Conservation (phyloP, 2,329 filamentous ascomycete genomes). For the Stagonosporopsis rhizophila region DNA sequence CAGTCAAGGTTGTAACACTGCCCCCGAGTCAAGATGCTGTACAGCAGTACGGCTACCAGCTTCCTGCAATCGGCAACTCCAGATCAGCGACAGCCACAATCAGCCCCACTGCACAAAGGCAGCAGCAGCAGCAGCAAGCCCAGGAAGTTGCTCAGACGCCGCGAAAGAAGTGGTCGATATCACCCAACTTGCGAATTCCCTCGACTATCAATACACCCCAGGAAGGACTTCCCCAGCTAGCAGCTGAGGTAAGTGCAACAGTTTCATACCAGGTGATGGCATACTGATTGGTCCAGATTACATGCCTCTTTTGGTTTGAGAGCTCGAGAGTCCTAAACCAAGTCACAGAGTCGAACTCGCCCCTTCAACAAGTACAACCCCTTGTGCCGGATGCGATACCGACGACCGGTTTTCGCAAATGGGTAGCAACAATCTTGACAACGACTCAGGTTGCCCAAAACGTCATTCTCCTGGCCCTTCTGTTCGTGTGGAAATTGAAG, state of each 20-base stretch:
- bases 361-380: conserved; percentile 55
- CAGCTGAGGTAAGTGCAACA: conserved; percentile 46
- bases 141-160: conserved; percentile 35
- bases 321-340: conserved; percentile 78
- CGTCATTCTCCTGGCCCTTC: conserved; percentile 84
- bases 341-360: conserved; percentile 68
- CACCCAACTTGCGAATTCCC: conserved; percentile 47
- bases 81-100: conserved; percentile 31
- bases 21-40: conserved; percentile 36
- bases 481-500: conserved; percentile 94
- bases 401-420: conserved; percentile 83
- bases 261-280: background rate
- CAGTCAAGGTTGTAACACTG: conserved; percentile 42
- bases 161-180: conserved; percentile 43
- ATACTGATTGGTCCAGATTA: conserved; percentile 67
- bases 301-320: conserved; percentile 98
- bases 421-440: conserved; percentile 87
- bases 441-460: conserved; percentile 98
- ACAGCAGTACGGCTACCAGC: conserved; percentile 43
- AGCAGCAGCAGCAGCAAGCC: conserved; percentile 25
- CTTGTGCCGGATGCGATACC: conserved; percentile 78
- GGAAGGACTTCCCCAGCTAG: conserved; percentile 50
- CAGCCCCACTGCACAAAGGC: conserved; percentile 15
- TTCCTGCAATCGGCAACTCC: conserved; percentile 47
- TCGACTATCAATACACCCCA: conserved; percentile 48